Base-by-base conservation (phyloP, 164 flowering plant species). In the Liriodendron chinense region DNA sequence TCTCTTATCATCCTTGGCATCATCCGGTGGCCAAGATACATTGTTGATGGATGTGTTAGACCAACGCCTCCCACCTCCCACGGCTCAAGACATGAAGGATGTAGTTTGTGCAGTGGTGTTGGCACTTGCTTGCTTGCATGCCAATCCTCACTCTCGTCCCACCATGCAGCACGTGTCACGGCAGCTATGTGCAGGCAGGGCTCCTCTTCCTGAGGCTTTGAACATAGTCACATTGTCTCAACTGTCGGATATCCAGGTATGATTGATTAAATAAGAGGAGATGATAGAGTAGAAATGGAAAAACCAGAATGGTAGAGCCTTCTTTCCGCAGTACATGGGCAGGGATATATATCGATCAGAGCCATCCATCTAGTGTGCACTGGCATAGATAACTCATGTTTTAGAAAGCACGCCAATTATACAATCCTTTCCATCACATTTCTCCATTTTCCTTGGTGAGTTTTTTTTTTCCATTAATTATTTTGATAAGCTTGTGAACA, bases 91-190 rank as follows among this genome's bases (percentile, higher is more conserved):
- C 3, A 25, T 23, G 23, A 14, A 77, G 22, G 68, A 68, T 8
- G 28, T 73, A 1, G 67, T 13, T 47, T 26, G 7, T 21, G 48
- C 26, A 9, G 76, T 61, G 43, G 59, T 13, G 61, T 16, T 72
- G 5, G 76, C 73, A 1, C 34, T 77, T 26, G 43, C 61, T 20
- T 77, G 80, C 28, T n/a, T 73, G 12, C 26, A 25, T 20, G 8
- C 26, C 47, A 50, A 73, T 73, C 79, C 79, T n/a, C 71, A 68
- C 53, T 34, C 68, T 34, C 72, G 75, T 2, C 79, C 79, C 7
- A 24, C 79, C 48, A 72, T 72, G 79, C 34, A 43, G 1, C 56
- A 71, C 18, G 66, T 77, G 1, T 77, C 75, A 1, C 66, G 53
- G 28, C 5, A 77, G 63, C 72, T 68, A 23, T 21, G 64, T 26